Evolutionary conservation across 1,284 basidiomycete species (phyloP).

Genomic region (Lentinus polychrous): DNA sequence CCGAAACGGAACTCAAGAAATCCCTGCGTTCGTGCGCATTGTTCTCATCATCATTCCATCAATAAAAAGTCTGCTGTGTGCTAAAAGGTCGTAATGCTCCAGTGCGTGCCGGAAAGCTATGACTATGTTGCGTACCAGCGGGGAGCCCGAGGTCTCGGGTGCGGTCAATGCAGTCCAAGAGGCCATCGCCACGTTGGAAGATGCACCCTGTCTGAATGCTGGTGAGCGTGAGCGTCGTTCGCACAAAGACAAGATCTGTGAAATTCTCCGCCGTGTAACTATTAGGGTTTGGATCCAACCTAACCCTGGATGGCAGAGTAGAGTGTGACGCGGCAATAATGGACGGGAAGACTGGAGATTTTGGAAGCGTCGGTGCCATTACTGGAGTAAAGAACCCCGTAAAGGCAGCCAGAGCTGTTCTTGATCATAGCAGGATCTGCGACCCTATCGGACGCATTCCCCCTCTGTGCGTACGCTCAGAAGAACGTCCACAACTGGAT

Average conservation of each 20-base stretch:
- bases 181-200: conserved; percentile 52
- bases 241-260: not conserved
- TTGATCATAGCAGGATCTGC: conserved; percentile 41
- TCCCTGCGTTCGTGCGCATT: conserved; percentile 43
- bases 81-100: not conserved
- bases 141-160: too few species aligned
- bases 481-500: not conserved
- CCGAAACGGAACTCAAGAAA: conserved; percentile 43
- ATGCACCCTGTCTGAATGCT: conserved; percentile 59
- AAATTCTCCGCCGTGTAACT: not conserved
- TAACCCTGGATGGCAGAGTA: conserved; percentile 59
- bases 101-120: conserved; percentile 37
- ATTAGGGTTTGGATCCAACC: conserved; percentile 66
- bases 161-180: conserved; percentile 25
- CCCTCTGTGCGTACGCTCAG: conserved; percentile 44
- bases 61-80: not conserved
- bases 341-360: conserved; percentile 43
- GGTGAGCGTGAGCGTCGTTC: conserved; percentile 29
- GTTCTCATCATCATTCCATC: conserved; percentile 3
- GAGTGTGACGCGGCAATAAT: conserved; percentile 77
- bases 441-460: conserved; percentile 58
- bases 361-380: conserved; percentile 62
- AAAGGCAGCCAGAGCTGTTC: conserved; percentile 42
- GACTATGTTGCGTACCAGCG: not conserved
- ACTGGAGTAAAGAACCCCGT: conserved; percentile 66